These are phyloP conservation scores for Pseudogymnoascus sp. DNA, from an alignment of 2,329 filamentous ascomycete species.

Conservation along the genomic window DNA sequence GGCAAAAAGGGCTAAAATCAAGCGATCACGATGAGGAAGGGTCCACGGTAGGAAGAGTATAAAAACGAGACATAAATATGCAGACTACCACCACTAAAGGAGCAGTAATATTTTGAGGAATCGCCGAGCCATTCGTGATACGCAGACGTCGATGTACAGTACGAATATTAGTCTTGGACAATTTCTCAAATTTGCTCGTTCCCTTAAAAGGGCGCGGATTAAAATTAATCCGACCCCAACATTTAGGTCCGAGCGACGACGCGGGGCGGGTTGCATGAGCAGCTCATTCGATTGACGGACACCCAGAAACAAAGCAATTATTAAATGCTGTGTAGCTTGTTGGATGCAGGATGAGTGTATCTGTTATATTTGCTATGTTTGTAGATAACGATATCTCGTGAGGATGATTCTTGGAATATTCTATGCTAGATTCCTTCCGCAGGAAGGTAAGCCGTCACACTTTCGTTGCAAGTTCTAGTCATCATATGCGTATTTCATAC, in stretches of 20 bases:
- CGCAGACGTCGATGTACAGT: not conserved
- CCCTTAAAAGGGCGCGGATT: not conserved
- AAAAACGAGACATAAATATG: not conserved
- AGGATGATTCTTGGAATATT: slow-evolving; percentile 63
- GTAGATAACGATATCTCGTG: not conserved
- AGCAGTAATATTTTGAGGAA: not conserved
- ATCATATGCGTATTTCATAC: not conserved
- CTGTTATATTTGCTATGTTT: slow-evolving; percentile 1
- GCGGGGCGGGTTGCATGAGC: not conserved
- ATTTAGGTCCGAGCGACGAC: not conserved
- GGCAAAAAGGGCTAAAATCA: not conserved
- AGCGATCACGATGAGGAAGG: not conserved
- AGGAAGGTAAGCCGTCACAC: slow-evolving; percentile 43
- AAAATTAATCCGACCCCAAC: not conserved
- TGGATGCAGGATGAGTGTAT: not conserved
- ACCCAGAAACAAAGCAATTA: not conserved
- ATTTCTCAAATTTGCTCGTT: not conserved
- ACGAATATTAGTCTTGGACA: not conserved
- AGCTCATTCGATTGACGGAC: not conserved
- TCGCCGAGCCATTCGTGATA: not conserved
- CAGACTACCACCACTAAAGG: not conserved
- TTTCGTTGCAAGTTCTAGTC: not conserved
- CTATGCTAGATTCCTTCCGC: slow-evolving; percentile 59
- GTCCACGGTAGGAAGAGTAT: not conserved
- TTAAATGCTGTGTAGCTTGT: not conserved